A percentile compares a stretch with the other conserved stretches of the same genome.
Evolutionary conservation across 2,329 filamentous ascomycete species (phyloP).

Genomic region (Gnomoniopsis smithogilvyi): DNA sequence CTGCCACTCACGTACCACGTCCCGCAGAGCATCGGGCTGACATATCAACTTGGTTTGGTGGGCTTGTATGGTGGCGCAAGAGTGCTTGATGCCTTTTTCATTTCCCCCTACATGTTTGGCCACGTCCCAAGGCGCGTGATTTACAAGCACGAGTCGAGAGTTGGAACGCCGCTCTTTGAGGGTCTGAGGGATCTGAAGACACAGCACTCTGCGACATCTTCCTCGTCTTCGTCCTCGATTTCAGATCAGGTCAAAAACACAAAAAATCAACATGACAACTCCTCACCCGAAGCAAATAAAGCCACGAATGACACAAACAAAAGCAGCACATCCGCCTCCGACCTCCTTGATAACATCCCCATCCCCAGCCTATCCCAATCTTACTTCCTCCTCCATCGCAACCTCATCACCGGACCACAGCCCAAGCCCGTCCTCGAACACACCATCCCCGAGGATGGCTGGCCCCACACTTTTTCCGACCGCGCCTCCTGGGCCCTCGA

Average conservation of each 20-base stretch:
- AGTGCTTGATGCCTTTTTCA: constrained; percentile 40
- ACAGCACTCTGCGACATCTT: background rate
- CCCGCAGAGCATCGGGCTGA: constrained; percentile 40
- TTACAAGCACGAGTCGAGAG: constrained; percentile 33
- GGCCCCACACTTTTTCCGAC: constrained; percentile 34
- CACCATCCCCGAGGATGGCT: constrained; percentile 34
- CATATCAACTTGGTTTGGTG: constrained; percentile 40
- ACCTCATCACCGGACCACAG: constrained; percentile 22
- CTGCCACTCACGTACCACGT: constrained; percentile 39
- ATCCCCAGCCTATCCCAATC: background rate
- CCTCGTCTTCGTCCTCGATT: background rate
- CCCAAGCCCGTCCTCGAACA: constrained; percentile 32
- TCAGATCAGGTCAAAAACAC: background rate
- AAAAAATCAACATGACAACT: background rate
- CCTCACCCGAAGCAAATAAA: background rate
- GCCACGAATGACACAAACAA: background rate
- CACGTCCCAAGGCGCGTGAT: constrained; percentile 38
- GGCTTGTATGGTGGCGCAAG: constrained; percentile 38
- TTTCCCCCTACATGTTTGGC: constrained; percentile 35
- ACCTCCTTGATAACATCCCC: constrained; percentile 1
- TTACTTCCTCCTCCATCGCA: constrained; percentile 20
- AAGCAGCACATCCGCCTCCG: background rate
- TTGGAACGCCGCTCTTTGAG: constrained; percentile 25
- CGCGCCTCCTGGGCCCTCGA: constrained; percentile 41
- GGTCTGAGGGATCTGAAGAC: constrained; percentile 6